A percentile compares a stretch with the other conserved stretches of the same genome.
Evolutionary conservation across 768 basidiomycete species (phyloP).

Genomic region (Pleurotus tuoliensis): DNA sequence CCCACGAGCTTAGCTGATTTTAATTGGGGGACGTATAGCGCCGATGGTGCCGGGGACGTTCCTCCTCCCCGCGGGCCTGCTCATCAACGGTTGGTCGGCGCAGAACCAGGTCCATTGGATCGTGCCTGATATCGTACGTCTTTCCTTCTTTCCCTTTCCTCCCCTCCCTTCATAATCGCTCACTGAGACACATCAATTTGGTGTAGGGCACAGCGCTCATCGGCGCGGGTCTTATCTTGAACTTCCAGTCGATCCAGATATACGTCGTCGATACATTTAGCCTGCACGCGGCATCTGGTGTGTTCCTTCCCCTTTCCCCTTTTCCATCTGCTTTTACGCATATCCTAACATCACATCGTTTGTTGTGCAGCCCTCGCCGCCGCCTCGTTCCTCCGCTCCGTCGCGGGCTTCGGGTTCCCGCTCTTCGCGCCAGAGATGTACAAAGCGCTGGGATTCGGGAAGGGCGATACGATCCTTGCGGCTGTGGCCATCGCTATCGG

Average conservation of each 20-base stretch:
- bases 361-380: constrained; percentile 51
- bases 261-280: constrained; percentile 68
- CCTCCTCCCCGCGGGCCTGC: constrained; percentile 59
- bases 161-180: too few relatives aligned
- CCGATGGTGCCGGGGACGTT: constrained; percentile 52
- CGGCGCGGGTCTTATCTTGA: constrained; percentile 55
- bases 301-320: constrained; percentile 4
- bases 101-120: constrained; percentile 63
- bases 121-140: constrained; percentile 56
- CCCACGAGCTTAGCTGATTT: too few relatives aligned
- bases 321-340: neutral
- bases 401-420: constrained; percentile 73
- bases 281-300: constrained; percentile 64
- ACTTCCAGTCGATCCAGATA: constrained; percentile 59
- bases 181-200: neutral
- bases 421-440: constrained; percentile 77
- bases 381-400: constrained; percentile 53
- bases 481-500: constrained; percentile 53
- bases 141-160: neutral
- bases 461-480: constrained; percentile 64
- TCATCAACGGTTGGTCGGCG: constrained; percentile 71
- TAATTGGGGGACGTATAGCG: too few relatives aligned
- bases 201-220: constrained; percentile 51
- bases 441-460: constrained; percentile 60
- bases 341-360: neutral